Evolutionary conservation across 2,329 filamentous ascomycete genomes (phyloP), one percentile per base, ranked within the genome.

Genomic region (Exophiala lecanii-corni): DNA sequence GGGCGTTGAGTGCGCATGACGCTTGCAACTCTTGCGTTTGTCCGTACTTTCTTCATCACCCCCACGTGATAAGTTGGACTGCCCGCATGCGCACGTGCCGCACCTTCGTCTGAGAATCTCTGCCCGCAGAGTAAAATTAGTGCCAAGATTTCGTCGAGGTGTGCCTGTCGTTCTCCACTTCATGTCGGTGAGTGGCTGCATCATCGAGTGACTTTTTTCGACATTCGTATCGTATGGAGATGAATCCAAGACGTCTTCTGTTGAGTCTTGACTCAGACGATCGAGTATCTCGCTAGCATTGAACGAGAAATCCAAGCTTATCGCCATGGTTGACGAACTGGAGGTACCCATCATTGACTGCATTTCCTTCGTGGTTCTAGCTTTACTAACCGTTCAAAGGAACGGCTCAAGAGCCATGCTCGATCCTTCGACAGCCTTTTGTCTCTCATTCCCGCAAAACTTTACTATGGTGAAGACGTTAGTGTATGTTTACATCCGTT

Each of bases 381-480:
- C n/a, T 34, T 39, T 36, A 41, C 54, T 56, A 32, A 56, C 32
- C 51, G 50, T 59, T 43, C 45, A 41, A 55, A 73, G 70, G 68
- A 71, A 57, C 67, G 69, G 53, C 61, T 73, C 50, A 66, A 66
- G 57, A 70, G 67, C 60, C 68, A 71, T 62, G 74, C 86, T 53
- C 78, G 86, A 67, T 84, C 87, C 53, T 94, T 95, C 59, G 84
- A 94, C 67, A 87, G 87, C 34, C 72, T 95, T 39, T 72, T 95
- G 63, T 91, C 87, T 45, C 73, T 95, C 51, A 94, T 94, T 46
- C 88, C 89, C 30, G 87, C 88, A 49, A 89, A 92, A 67, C 81
- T 88, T 57, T 95, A 95, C 68, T 95, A 94, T 58, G 86, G 83
- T 43, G 81, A 89, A 63, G 88, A 94, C 62, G 84, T 77, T 50